These are phyloP conservation scores for Marasmius oreades DNA, from an alignment of 1,284 basidiomycete genomes.

Conservation along the genomic window DNA sequence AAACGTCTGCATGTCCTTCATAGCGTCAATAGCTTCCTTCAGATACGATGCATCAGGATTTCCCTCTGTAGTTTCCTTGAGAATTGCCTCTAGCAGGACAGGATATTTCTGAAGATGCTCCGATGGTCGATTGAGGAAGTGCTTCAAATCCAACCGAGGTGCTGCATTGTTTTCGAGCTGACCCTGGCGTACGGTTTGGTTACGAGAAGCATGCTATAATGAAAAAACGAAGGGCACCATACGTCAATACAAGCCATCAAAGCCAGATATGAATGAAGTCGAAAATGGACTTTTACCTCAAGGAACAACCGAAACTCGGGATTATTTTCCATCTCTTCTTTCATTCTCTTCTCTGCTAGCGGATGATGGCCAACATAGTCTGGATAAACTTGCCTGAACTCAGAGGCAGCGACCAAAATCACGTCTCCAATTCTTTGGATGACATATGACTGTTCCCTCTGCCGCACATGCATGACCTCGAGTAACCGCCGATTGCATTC, in stretches of 20 bases:
- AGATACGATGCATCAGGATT: constrained; percentile 82
- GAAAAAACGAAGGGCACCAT: not conserved
- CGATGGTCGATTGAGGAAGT: constrained; percentile 11
- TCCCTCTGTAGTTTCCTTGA: constrained; percentile 70
- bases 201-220: constrained; percentile 47
- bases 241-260: not conserved
- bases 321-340: constrained; percentile 82
- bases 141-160: constrained; percentile 10
- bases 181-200: constrained; percentile 50
- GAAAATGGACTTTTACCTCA: constrained; percentile 61
- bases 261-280: not conserved
- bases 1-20: constrained; percentile 73
- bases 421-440: constrained; percentile 89
- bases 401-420: constrained; percentile 82
- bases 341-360: constrained; percentile 80
- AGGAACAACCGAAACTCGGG: constrained; percentile 82
- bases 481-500: constrained; percentile 80
- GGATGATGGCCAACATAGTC: constrained; percentile 85
- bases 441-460: constrained; percentile 86
- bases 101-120: constrained; percentile 85
- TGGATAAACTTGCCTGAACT: constrained; percentile 85
- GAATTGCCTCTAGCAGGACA: constrained; percentile 83
- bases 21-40: constrained; percentile 69
- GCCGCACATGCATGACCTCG: constrained; percentile 83
- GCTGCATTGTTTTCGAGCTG: constrained; percentile 3